phyloP scores from a whole-genome alignment of 1,139 yeast species.

The Kodamaea suecica region DNA sequence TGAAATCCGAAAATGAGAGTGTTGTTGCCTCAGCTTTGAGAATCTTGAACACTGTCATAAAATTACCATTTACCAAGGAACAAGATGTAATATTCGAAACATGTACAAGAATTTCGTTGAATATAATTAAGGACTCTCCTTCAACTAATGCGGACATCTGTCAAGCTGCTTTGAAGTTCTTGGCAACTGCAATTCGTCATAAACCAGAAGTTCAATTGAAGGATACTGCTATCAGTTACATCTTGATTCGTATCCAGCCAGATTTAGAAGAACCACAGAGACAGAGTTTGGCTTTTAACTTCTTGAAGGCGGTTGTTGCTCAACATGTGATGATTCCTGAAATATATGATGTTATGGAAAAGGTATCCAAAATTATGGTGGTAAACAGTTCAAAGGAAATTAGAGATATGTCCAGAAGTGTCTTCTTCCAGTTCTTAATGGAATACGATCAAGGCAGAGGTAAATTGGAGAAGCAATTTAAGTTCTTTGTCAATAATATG shows the following conservation, averaged over 20 bases:
- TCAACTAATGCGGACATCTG: conserved; percentile 78
- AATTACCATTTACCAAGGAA: conserved; percentile 60
- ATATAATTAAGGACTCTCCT: conserved; percentile 71
- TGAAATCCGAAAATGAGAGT: conserved; percentile 68
- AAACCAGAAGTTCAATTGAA: conserved; percentile 64
- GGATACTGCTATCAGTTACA: conserved; percentile 70
- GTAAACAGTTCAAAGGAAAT: conserved; percentile 84
- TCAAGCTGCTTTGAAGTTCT: conserved; percentile 72
- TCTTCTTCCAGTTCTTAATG: conserved; percentile 82
- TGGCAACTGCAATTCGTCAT: conserved; percentile 71
- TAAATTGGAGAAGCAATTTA: conserved; percentile 77
- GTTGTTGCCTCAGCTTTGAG: conserved; percentile 68
- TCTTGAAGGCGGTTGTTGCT: conserved; percentile 70
- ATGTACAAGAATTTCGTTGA: conserved; percentile 63
- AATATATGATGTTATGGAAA: conserved; percentile 84
- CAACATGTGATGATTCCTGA: conserved; percentile 81
- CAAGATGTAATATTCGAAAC: conserved; percentile 51
- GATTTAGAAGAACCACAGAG: conserved; percentile 88
- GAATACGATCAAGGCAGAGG: conserved; percentile 94
- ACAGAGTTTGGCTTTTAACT: conserved; percentile 85
- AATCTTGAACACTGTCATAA: conserved; percentile 57
- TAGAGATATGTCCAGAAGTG: conserved; percentile 80
- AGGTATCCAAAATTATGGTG: conserved; percentile 79
- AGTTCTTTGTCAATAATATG: conserved; percentile 77
- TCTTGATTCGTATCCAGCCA: conserved; percentile 74